These are phyloP conservation scores for Extremus antarcticus DNA, from an alignment of 495 filamentous ascomycete genomes.

Conservation along the genomic window DNA sequence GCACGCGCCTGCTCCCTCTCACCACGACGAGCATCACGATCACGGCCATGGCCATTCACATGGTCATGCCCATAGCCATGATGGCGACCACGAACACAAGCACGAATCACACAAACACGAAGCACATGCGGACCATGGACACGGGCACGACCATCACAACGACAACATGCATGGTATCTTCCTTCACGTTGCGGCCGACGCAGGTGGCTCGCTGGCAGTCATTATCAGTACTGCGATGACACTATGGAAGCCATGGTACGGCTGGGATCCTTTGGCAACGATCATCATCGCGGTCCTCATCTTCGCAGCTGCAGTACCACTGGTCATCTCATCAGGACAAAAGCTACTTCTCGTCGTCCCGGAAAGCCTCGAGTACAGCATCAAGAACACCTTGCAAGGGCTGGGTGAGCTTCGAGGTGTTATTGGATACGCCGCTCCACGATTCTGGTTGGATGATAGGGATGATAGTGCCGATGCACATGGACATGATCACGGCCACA, in stretches of 20 bases:
- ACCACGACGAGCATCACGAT: conserved; percentile 40
- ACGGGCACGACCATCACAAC: conserved; percentile 43
- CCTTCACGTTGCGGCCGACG: conserved; percentile 89
- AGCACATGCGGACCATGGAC: conserved; percentile 15
- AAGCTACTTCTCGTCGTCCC: conserved; percentile 75
- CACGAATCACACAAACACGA: conserved; percentile 19
- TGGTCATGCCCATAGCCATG: conserved; percentile 32
- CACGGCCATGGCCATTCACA: conserved; percentile 17
- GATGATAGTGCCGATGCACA: conserved; percentile 35
- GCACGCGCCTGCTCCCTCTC: too few relatives aligned
- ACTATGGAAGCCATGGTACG: conserved; percentile 74
- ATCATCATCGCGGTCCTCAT: conserved; percentile 90
- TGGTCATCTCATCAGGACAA: conserved; percentile 75
- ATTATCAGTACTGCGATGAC: conserved; percentile 85
- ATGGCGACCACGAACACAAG: conserved; percentile 26
- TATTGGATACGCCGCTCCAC: conserved; percentile 71
- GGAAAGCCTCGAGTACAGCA: conserved; percentile 73
- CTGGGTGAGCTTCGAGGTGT: conserved; percentile 77
- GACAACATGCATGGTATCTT: conserved; percentile 99
- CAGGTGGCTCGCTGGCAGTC: conserved; percentile 85
- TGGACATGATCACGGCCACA: conserved; percentile 21
- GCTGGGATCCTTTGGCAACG: conserved; percentile 93
- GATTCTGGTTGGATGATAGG: conserved; percentile 74
- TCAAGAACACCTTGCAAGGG: conserved; percentile 74
- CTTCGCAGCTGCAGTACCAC: conserved; percentile 72